Conservation (phyloP, 257 asterid genomes). For the Ballota nigra region DNA sequence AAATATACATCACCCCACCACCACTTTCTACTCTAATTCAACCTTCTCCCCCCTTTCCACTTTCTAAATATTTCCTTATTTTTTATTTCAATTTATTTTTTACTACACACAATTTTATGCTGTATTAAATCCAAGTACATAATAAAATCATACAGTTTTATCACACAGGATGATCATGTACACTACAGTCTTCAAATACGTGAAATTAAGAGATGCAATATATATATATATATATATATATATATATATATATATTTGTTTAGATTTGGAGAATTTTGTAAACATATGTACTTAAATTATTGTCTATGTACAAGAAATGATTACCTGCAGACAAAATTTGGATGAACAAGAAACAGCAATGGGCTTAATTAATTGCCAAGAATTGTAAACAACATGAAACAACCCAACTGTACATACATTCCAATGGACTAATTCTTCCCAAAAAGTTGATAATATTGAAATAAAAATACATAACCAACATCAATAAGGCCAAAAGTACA, state of each 20-base stretch:
- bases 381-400: conserved; percentile 26
- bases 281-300: too few relatives aligned
- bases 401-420: conserved; percentile 47
- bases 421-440: conserved; percentile 30
- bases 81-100: background rate
- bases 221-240: too few relatives aligned
- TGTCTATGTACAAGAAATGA: background rate
- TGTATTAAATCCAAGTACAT: too few relatives aligned
- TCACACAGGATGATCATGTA: too few relatives aligned
- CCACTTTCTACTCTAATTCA: conserved; percentile 6
- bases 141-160: too few relatives aligned
- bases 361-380: background rate
- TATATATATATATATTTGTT: too few relatives aligned
- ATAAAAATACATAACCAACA: conserved; percentile 19
- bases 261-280: background rate
- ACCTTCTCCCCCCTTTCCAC: conserved; percentile 22
- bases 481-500: conserved; percentile 27
- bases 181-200: too few relatives aligned
- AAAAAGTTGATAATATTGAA: conserved; percentile 19
- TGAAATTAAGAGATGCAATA: too few relatives aligned
- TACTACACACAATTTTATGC: too few relatives aligned
- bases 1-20: conserved; percentile 27
- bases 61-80: background rate
- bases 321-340: background rate
- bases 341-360: conserved; percentile 20